A percentile compares a stretch with the other conserved stretches of the same genome.
phyloP scores from a whole-genome alignment of 495 filamentous ascomycete genomes.

The Daldinia vernicosa region DNA sequence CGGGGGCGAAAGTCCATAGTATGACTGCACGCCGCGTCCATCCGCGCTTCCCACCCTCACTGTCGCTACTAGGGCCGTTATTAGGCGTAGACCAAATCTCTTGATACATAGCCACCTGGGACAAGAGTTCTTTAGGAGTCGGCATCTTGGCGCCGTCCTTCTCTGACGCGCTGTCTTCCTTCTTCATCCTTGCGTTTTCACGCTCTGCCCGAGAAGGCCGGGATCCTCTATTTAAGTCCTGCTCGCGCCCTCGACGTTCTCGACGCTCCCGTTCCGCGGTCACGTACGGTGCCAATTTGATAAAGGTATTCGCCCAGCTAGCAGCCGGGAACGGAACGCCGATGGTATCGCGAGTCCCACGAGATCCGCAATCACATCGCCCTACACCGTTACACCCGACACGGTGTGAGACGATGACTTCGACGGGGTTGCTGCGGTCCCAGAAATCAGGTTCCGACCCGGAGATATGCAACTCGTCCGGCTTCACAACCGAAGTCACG shows the following conservation, averaged over 20 bases:
- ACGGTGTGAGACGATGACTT: conserved; percentile 51
- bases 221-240: conserved; percentile 33
- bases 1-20: conserved; percentile 59
- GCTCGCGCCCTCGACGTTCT: conserved; percentile 36
- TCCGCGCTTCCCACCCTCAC: conserved; percentile 32
- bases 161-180: conserved; percentile 40
- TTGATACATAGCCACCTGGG: conserved; percentile 60
- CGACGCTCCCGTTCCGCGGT: conserved; percentile 46
- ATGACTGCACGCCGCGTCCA: conserved; percentile 57
- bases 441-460: conserved; percentile 46
- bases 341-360: conserved; percentile 48
- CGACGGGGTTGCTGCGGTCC: conserved; percentile 46
- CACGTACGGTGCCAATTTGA: conserved; percentile 55
- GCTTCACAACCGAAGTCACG: conserved; percentile 58
- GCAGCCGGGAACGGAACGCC: conserved; percentile 61
- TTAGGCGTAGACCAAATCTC: conserved; percentile 58
- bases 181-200: conserved; percentile 42
- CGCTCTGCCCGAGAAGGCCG: conserved; percentile 42
- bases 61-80: conserved; percentile 16
- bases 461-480: conserved; percentile 56
- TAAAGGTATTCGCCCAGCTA: conserved; percentile 58
- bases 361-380: conserved; percentile 45
- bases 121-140: conserved; percentile 57
- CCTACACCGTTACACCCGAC: conserved; percentile 49
- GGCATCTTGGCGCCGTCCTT: conserved; percentile 33